Evolutionary conservation across 2,329 filamentous ascomycete species (phyloP).

Genomic region (Fusarium anthophilum): DNA sequence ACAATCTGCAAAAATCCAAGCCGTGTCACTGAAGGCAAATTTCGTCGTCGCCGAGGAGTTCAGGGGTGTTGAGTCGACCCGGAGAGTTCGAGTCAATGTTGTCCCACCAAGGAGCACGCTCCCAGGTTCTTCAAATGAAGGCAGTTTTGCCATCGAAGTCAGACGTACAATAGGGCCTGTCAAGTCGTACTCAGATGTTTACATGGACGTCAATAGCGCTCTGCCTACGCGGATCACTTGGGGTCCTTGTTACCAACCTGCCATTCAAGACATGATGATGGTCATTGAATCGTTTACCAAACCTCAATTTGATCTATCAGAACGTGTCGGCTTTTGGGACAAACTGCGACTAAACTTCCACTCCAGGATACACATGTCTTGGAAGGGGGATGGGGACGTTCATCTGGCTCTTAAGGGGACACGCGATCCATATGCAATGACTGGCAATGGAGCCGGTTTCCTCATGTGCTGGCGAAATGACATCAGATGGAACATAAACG

Average conservation of each 20-base stretch:
- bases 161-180: conserved; percentile 92
- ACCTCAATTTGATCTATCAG: conserved; percentile 90
- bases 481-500: conserved; percentile 86
- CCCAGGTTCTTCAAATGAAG: conserved; percentile 62
- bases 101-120: conserved; percentile 74
- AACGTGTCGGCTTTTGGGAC: conserved; percentile 97
- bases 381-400: conserved; percentile 96
- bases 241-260: conserved; percentile 97
- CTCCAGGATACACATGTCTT: conserved; percentile 86
- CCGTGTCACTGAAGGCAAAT: conserved; percentile 85
- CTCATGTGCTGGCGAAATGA: conserved; percentile 99
- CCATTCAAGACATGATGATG: conserved; percentile 99
- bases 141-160: conserved; percentile 85
- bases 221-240: conserved; percentile 94
- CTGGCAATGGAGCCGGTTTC: conserved; percentile 91
- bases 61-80: conserved; percentile 79
- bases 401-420: conserved; percentile 92
- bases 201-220: conserved; percentile 90
- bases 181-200: conserved; percentile 95
- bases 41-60: conserved; percentile 98
- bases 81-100: conserved; percentile 84
- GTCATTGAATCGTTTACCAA: conserved; percentile 98
- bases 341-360: conserved; percentile 96
- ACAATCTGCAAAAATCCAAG: conserved; percentile 82
- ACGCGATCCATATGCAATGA: conserved; percentile 92